Base-by-base conservation (phyloP, 1,139 yeast genomes). In the Saccharomyces hybrid region DNA sequence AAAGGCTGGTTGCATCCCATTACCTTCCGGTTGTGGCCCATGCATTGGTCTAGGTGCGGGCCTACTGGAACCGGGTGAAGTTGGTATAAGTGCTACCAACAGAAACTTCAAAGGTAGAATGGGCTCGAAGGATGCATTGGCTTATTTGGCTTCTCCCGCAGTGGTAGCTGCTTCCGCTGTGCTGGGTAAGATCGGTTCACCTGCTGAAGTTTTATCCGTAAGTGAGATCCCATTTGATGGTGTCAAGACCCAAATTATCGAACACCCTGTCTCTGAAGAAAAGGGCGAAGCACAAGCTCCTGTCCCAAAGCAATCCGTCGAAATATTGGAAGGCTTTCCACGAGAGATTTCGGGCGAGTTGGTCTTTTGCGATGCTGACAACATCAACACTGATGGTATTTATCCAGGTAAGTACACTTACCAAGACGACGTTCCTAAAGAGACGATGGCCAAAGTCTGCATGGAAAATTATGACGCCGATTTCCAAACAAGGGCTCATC, bases 1-100 rank as follows among this genome's bases (percentile, higher is more conserved):
- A 48, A 93, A 86, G 55, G 96, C 98, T 12, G 99, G 99, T 52
- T 96, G 97, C 55, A 88, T 76, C 64, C 91, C 97, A 42, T 80
- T 93, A 64, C 98, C 98, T 16, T 96, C 99, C 19, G 99, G 99
- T 26, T 93, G 99, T 75, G 99, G 99, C 51, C 99, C 99, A 42
- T 93, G 99, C 76, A 93, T 93, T 67, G 99, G 99, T 48, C 79
- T 93, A 56, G 99, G 99, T 58, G 79, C 95, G 42, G 99, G 99
- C 53, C 77, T 93, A 60, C 78, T 93, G 64, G 84, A 93, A 72
- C 93, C 89, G 50, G 99, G 99, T 49, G 97, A 93, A 72, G 95
- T 95, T 56, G 99, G 99, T 60, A 95, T 93, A 66, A 88, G 96
- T 62, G 99, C 99, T 56, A 95, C 99, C 7, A 93, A 93, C 76